Percentiles rank a stretch among this genome's conserved stretches.
Conservation (phyloP, 768 basidiomycete species). For the Russula virescens region DNA sequence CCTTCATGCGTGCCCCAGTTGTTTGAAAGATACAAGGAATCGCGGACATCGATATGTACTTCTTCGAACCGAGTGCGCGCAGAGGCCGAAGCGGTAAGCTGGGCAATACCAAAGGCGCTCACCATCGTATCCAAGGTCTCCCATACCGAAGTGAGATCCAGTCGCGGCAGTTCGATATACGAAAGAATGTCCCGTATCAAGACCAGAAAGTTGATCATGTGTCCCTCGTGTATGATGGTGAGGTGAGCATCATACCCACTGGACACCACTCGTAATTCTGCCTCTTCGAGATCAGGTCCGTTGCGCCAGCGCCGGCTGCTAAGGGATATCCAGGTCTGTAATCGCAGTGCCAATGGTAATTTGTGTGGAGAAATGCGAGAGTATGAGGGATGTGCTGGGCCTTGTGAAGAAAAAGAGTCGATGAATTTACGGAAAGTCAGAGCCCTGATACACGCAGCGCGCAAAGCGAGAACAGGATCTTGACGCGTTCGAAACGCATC, state of each 20-base stretch:
- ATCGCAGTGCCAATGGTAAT: not conserved
- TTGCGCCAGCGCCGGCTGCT: not conserved
- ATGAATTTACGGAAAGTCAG: constrained; percentile 5
- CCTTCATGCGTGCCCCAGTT: not conserved
- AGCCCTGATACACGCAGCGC: constrained; percentile 8
- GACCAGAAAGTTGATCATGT: constrained; percentile 2
- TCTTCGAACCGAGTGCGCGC: constrained; percentile 7
- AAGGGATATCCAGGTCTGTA: not conserved
- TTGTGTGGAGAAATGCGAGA: not conserved
- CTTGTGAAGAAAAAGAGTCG: not conserved
- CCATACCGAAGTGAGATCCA: constrained; percentile 1
- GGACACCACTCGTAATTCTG: not conserved
- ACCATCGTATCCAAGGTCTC: constrained; percentile 8
- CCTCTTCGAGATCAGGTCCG: not conserved
- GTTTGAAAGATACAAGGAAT: not conserved
- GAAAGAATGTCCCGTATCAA: constrained; percentile 6
- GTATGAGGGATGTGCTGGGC: not conserved
- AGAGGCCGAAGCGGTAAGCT: not conserved
- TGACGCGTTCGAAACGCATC: constrained; percentile 1
- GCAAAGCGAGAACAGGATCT: not conserved
- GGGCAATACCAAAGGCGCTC: not conserved
- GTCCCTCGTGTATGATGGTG: not conserved
- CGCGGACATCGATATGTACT: not conserved
- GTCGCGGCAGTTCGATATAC: not conserved
- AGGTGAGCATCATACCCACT: not conserved